Conservation (phyloP, 1,139 yeast species). For the Torulaspora globosa region DNA sequence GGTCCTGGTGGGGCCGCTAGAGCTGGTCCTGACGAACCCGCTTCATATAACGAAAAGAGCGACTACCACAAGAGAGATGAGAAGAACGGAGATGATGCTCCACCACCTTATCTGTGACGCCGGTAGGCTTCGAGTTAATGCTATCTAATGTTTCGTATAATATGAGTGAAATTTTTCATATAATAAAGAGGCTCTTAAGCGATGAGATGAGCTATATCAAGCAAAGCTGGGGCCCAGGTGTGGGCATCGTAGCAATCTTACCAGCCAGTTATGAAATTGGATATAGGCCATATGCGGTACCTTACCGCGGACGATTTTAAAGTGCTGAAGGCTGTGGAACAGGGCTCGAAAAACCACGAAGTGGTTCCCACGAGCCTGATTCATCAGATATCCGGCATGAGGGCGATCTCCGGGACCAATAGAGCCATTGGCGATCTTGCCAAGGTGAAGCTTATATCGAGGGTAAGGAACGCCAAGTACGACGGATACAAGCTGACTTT, state of each 20-base stretch:
- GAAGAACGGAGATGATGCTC: neutral
- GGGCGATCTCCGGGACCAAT: constrained; percentile 72
- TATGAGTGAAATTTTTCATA: constrained; percentile 6
- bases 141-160: neutral
- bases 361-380: constrained; percentile 87
- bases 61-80: neutral
- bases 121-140: too few relatives aligned
- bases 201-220: constrained; percentile 8
- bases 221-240: too few relatives aligned
- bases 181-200: neutral
- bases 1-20: neutral
- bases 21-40: too few relatives aligned
- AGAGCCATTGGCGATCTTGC: constrained; percentile 82
- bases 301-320: constrained; percentile 85
- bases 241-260: neutral
- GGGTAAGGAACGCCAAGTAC: constrained; percentile 78
- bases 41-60: too few relatives aligned
- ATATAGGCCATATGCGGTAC: constrained; percentile 89
- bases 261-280: constrained; percentile 64
- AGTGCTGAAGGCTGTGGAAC: constrained; percentile 83
- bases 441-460: constrained; percentile 70
- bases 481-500: constrained; percentile 91
- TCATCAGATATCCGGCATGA: constrained; percentile 71
- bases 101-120: neutral
- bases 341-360: constrained; percentile 90